Evolutionary conservation across 306 rosid species (phyloP), one percentile per base, ranked within the genome.

Genomic region (Medicago truncatula): DNA sequence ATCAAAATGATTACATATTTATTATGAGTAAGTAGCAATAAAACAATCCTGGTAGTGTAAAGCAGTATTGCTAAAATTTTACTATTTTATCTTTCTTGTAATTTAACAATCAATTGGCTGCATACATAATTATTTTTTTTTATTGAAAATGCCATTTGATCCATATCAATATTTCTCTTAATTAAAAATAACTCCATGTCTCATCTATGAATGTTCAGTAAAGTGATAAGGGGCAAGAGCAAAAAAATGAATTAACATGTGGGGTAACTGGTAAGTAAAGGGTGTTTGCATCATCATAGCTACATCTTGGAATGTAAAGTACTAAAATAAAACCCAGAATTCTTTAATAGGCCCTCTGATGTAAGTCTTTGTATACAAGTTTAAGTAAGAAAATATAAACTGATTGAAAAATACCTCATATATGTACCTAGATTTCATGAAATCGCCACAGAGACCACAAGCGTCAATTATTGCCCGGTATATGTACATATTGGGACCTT

Each of bases 341-440:
- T 69, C 60, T 34, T 5, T 34, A 67, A 52, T 77, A 70, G 79
- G 10, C 40, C 39, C 17, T 9, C 78, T 36, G 44, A 72, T 53
- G 63, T 3, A 53, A 53, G 70, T 75, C 73, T 17, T 57, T 2
- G 13, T 3, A 40, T 23, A 62, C 74, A 76, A 83, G 77, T 76
- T 47, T 23, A 67, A 28, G 65, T 13, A 72, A 76, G 63, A 76
- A 23, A 59, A 49, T 40, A 47, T 44, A 74, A 77, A 70, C 61
- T 34, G 80, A 71, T 84, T 38, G 70, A 75, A 47, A 83, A 74
- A 68, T 86, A 91, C 97, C 97, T 94, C 93, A 77, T 91, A 95
- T 76, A 92, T 85, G 85, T 81, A 81, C 91, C 97, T 95, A 81
- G 97, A 92, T 89, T 87, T 92, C 88, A 44, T 76, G 90, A 71